These are phyloP conservation scores for Lentinula raphanica DNA, from an alignment of 768 basidiomycete species.

Conservation along the genomic window DNA sequence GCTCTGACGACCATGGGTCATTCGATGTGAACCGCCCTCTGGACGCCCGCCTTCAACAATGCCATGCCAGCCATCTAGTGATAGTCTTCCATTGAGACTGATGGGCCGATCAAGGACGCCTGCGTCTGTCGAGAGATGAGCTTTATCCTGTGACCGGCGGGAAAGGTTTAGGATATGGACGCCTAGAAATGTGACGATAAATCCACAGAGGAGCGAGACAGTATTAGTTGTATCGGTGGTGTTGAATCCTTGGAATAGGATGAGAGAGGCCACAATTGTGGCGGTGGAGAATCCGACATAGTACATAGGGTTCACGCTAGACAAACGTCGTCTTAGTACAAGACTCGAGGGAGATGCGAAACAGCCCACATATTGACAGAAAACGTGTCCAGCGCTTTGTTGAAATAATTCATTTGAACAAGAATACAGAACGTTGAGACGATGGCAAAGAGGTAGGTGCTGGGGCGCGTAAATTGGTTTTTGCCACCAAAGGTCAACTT, in stretches of 20 bases:
- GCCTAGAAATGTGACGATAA: conserved; percentile 90
- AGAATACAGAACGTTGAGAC: conserved; percentile 81
- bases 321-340: not conserved
- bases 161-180: conserved; percentile 92
- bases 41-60: conserved; percentile 24
- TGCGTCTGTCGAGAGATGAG: conserved; percentile 42
- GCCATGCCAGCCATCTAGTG: conserved; percentile 71
- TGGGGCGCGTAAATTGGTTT: conserved; percentile 91
- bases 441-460: conserved; percentile 93
- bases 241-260: conserved; percentile 97
- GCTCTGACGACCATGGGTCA: conserved; percentile 56
- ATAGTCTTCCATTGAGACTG: conserved; percentile 75
- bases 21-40: conserved; percentile 23
- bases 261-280: conserved; percentile 89
- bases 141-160: conserved; percentile 40
- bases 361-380: conserved; percentile 90
- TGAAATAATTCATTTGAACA: conserved; percentile 95
- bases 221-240: conserved; percentile 79
- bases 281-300: conserved; percentile 95
- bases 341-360: not conserved
- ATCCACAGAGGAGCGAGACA: conserved; percentile 83
- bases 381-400: conserved; percentile 95
- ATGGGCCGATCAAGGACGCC: conserved; percentile 75
- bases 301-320: conserved; percentile 94
- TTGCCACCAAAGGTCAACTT: conserved; percentile 90